phyloP scores from a whole-genome alignment of 306 rosid species.

The Medicago lupulina region DNA sequence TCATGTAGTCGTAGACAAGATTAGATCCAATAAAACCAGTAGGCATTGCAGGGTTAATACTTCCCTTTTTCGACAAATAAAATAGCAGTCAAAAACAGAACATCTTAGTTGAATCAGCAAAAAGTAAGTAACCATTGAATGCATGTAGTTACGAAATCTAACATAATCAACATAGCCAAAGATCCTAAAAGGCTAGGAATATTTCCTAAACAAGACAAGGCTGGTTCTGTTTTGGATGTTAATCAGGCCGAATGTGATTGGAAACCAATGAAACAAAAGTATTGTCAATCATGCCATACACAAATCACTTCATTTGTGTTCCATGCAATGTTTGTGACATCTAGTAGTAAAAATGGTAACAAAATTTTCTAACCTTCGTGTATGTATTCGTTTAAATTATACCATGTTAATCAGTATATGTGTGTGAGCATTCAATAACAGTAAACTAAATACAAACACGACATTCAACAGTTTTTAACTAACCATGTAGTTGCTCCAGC shows the following conservation, averaged over 20 bases:
- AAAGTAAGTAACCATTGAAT: background rate
- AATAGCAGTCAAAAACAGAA: slow-evolving; percentile 30
- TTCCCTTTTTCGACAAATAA: slow-evolving; percentile 62
- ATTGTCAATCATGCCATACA: too few species aligned
- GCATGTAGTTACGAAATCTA: slow-evolving; percentile 1
- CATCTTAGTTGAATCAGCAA: slow-evolving; percentile 6
- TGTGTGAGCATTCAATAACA: too few species aligned
- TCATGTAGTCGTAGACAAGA: slow-evolving; percentile 57
- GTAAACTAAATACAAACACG: background rate
- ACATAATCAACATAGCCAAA: slow-evolving; percentile 1
- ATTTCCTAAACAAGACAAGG: slow-evolving; percentile 27
- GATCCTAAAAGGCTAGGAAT: slow-evolving; percentile 18
- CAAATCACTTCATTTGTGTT: too few species aligned
- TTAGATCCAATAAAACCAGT: slow-evolving; percentile 63
- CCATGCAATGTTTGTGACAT: too few species aligned
- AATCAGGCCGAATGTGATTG: too few species aligned
- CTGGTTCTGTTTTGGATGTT: background rate
- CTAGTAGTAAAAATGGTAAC: background rate
- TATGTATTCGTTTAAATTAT: too few species aligned
- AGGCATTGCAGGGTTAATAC: slow-evolving; percentile 60
- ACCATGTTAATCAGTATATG: too few species aligned
- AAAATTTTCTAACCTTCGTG: background rate
- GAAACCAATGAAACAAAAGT: too few species aligned
- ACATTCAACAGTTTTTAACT: slow-evolving; percentile 43
- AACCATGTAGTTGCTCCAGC: slow-evolving; percentile 91